These are phyloP conservation scores for Ailanthus altissimus DNA, from an alignment of 345 rosid species.

Conservation along the genomic window DNA sequence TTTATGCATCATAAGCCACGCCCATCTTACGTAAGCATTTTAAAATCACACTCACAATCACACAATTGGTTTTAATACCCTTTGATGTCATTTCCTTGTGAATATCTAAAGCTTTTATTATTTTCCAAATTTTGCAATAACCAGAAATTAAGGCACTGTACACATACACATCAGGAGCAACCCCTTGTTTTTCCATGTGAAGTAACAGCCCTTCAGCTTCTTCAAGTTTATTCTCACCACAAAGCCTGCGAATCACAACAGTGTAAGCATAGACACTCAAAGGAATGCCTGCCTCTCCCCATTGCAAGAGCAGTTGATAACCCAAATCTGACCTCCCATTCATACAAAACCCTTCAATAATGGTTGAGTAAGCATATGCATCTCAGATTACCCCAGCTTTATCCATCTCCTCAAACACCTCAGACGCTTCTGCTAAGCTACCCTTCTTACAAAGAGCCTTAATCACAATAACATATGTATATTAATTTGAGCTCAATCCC, in stretches of 20 bases:
- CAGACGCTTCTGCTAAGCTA: conserved; percentile 42
- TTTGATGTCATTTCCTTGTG: conserved; percentile 44
- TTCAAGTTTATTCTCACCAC: conserved; percentile 55
- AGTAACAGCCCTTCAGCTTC: conserved; percentile 51
- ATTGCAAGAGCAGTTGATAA: conserved; percentile 32
- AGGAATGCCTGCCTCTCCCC: conserved; percentile 32
- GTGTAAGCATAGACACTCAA: conserved; percentile 42
- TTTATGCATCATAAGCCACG: conserved; percentile 35
- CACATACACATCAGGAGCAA: conserved; percentile 45
- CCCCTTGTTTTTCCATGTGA: conserved; percentile 49
- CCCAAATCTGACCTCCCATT: conserved; percentile 47
- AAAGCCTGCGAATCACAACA: conserved; percentile 57
- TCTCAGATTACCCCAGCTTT: conserved; percentile 40
- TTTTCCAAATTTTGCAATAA: conserved; percentile 44
- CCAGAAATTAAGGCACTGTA: conserved; percentile 50
- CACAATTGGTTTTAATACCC: conserved; percentile 60
- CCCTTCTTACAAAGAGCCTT: conserved; percentile 68
- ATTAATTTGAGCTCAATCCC: conserved; percentile 49
- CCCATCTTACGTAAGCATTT: conserved; percentile 54
- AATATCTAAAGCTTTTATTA: conserved; percentile 47
- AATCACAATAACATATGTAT: conserved; percentile 57
- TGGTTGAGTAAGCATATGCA: conserved; percentile 52
- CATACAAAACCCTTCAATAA: conserved; percentile 65
- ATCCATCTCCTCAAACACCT: conserved; percentile 48
- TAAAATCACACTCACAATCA: conserved; percentile 55